These are phyloP conservation scores for Antarctomyces pellizariae DNA, from an alignment of 495 filamentous ascomycete genomes.

Conservation along the genomic window DNA sequence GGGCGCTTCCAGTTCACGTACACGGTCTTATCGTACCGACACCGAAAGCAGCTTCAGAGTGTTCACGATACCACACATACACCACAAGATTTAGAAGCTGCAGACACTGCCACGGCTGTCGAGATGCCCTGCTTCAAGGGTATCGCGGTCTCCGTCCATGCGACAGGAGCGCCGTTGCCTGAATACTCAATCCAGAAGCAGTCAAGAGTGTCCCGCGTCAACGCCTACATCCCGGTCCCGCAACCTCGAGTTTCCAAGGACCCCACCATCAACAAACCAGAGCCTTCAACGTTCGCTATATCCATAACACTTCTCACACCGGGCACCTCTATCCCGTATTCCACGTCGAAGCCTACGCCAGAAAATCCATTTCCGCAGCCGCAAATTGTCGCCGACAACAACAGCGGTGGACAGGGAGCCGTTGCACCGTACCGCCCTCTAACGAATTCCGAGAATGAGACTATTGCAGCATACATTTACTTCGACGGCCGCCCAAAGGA, in stretches of 20 bases:
- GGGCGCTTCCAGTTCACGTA: too few relatives aligned
- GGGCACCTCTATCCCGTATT: conserved; percentile 72
- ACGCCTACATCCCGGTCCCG: conserved; percentile 87
- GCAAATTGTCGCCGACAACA: conserved; percentile 50
- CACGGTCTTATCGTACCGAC: too few relatives aligned
- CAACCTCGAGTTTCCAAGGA: conserved; percentile 52
- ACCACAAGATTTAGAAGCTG: too few relatives aligned
- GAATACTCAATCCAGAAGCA: conserved; percentile 93
- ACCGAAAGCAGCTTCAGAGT: too few relatives aligned
- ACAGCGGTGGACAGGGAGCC: conserved; percentile 21
- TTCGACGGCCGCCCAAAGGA: conserved; percentile 92
- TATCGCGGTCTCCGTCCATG: conserved; percentile 89
- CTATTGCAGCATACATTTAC: conserved; percentile 95
- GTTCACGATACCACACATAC: too few relatives aligned
- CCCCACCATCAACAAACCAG: conserved; percentile 43
- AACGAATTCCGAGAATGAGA: conserved; percentile 79
- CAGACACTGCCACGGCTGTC: too few relatives aligned
- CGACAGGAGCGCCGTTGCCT: conserved; percentile 63
- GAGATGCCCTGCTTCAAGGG: conserved; percentile 96
- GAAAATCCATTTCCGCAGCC: conserved; percentile 53
- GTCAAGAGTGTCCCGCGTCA: conserved; percentile 73
- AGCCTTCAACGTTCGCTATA: conserved; percentile 85
- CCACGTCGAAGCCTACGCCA: conserved; percentile 48
- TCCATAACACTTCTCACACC: conserved; percentile 89
- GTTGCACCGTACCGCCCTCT: conserved; percentile 75